phyloP scores from a whole-genome alignment of 805 yeast genomes.

The Monosporozyma aquatica region DNA sequence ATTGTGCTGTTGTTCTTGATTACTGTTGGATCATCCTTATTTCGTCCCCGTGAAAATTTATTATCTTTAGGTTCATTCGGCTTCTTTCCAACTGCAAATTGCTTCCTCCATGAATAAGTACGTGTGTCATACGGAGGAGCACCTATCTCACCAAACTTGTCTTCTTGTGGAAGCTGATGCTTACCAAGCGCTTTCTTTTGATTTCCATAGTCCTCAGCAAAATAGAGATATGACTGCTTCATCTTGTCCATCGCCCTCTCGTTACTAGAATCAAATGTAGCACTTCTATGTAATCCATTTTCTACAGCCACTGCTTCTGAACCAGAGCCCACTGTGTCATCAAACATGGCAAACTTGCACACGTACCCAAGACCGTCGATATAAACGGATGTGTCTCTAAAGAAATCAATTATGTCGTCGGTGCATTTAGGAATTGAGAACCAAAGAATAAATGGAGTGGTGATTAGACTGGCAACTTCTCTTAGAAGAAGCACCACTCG shows the following conservation, averaged over 20 bases:
- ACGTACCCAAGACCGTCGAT: conserved; percentile 94
- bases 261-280: conserved; percentile 8
- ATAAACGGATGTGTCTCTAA: conserved; percentile 80
- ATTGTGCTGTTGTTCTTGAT: background rate
- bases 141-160: conserved; percentile 2
- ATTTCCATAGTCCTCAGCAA: conserved; percentile 72
- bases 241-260: conserved; percentile 59
- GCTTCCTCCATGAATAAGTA: conserved; percentile 30
- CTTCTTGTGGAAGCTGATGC: conserved; percentile 19
- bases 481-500: conserved; percentile 59
- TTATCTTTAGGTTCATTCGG: conserved; percentile 21
- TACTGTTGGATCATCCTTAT: background rate
- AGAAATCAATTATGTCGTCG: conserved; percentile 77
- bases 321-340: too few species aligned
- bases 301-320: conserved; percentile 28
- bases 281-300: background rate
- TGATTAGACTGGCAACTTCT: conserved; percentile 71
- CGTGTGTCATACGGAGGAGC: too few species aligned
- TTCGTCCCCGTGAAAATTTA: background rate
- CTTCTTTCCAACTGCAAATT: conserved; percentile 26
- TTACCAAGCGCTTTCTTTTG: conserved; percentile 32
- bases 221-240: conserved; percentile 84
- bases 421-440: conserved; percentile 65
- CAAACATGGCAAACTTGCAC: conserved; percentile 87
- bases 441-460: conserved; percentile 89